phyloP scores from a whole-genome alignment of 1,284 basidiomycete species.

The Trametes hirsuta region DNA sequence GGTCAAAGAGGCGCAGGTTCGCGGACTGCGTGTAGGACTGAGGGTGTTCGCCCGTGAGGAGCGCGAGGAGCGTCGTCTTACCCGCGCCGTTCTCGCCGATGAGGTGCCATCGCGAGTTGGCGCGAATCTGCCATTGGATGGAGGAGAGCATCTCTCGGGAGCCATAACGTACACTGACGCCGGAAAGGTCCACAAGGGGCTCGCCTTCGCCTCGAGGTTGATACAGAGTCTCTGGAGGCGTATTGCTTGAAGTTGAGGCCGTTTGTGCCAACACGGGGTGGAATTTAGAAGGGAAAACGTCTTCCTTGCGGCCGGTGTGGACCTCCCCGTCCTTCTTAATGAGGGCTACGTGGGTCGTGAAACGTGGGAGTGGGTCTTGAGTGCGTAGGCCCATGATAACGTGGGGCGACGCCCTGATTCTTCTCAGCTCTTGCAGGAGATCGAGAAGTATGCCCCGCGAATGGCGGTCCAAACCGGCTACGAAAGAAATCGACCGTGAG shows the following conservation, averaged over 20 bases:
- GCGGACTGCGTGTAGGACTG: slow-evolving; percentile 84
- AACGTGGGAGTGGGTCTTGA: slow-evolving; percentile 82
- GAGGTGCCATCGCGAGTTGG: slow-evolving; percentile 87
- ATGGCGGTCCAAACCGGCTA: slow-evolving; percentile 75
- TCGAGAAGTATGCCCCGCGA: slow-evolving; percentile 60
- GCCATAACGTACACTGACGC: slow-evolving; percentile 23
- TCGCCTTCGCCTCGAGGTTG: slow-evolving; percentile 15
- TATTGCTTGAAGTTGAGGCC: background rate
- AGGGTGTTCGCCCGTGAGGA: slow-evolving; percentile 94
- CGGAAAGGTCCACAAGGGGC: slow-evolving; percentile 21
- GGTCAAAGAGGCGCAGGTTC: slow-evolving; percentile 73
- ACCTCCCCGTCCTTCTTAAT: slow-evolving; percentile 45
- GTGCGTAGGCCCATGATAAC: slow-evolving; percentile 82
- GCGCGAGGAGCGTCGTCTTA: slow-evolving; percentile 93
- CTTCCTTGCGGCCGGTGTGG: slow-evolving; percentile 33
- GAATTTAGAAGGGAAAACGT: slow-evolving; percentile 20
- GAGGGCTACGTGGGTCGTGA: slow-evolving; percentile 78
- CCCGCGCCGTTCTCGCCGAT: slow-evolving; percentile 91
- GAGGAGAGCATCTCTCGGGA: slow-evolving; percentile 64
- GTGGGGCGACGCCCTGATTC: slow-evolving; percentile 45
- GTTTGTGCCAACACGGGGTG: slow-evolving; percentile 2
- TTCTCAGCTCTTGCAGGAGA: slow-evolving; percentile 57
- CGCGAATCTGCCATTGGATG: slow-evolving; percentile 79
- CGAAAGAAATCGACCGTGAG: slow-evolving; percentile 7
- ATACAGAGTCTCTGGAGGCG: slow-evolving; percentile 2